Evolutionary conservation across 2,329 filamentous ascomycete genomes (phyloP).

Genomic region (Cercospora beticola): DNA sequence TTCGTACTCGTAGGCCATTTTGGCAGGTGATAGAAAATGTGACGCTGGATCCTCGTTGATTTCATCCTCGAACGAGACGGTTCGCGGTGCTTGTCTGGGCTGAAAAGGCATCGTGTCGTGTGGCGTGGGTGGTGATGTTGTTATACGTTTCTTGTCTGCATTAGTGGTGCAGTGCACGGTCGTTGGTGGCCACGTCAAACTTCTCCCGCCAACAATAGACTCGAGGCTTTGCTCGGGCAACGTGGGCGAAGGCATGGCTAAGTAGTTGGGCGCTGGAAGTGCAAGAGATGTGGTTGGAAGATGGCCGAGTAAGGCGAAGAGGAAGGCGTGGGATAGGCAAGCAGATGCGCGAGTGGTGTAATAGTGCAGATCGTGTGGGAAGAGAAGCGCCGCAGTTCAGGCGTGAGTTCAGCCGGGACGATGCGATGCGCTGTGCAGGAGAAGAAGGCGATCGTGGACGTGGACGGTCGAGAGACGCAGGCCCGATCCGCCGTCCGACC

Average conservation of each 20-base stretch:
- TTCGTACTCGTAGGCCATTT: slow-evolving; percentile 33
- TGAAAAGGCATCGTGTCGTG: slow-evolving; percentile 17
- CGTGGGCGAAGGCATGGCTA: slow-evolving; percentile 25
- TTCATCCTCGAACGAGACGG: slow-evolving; percentile 30
- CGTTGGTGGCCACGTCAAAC: slow-evolving; percentile 26
- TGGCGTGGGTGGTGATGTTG: slow-evolving; percentile 15
- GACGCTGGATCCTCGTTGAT: slow-evolving; percentile 34
- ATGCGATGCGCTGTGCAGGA: slow-evolving; percentile 20
- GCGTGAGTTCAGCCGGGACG: slow-evolving; percentile 13
- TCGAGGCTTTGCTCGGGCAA: slow-evolving; percentile 16
- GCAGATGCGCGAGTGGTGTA: slow-evolving; percentile 11
- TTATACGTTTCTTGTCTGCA: slow-evolving; percentile 21
- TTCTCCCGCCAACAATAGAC: slow-evolving; percentile 17
- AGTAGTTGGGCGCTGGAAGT: slow-evolving; percentile 13
- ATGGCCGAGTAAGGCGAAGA: slow-evolving; percentile 9
- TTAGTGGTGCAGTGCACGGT: slow-evolving; percentile 13
- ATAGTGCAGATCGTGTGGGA: slow-evolving; percentile 11
- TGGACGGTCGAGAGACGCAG: slow-evolving; percentile 8
- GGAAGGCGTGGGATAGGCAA: slow-evolving; percentile 22
- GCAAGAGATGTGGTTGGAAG: slow-evolving; percentile 20
- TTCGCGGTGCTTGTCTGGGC: slow-evolving; percentile 1
- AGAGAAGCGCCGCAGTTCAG: slow-evolving; percentile 16
- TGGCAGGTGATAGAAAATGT: slow-evolving; percentile 35
- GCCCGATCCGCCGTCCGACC: slow-evolving; percentile 9
- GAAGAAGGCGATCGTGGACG: slow-evolving; percentile 14